Base-by-base conservation (phyloP, 1,139 yeast genomes). In the Saccharomyces uvarum region DNA sequence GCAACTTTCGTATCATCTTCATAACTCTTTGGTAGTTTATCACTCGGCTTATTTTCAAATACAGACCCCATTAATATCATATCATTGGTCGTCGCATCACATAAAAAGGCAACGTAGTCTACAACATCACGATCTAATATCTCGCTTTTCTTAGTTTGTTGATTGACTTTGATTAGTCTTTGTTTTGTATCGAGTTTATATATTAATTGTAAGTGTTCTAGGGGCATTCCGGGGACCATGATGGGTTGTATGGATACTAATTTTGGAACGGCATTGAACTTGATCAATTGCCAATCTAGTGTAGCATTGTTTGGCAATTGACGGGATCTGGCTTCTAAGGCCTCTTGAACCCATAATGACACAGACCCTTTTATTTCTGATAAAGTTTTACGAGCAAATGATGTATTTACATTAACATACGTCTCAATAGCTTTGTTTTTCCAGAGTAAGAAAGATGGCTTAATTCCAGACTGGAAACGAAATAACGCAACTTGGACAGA, bases 151-250 rank as follows among this genome's bases (percentile, higher is more conserved):
- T 77, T 78, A 13, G 75, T 71, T 31, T 75, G 73, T 32, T 78
- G 70, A 47, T 83, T 75, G 52, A 79, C 70, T 57, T 77, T 77
- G 52, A 77, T 74, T 59, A 90, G 74, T 62, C 83, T 80, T 70
- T 90, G 97, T 54, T 78, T 79, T 7, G 96, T 86, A 56, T 81
- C 79, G 59, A 88, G 84, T 62, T 82, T 81, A 73, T 90, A 85
- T n/a, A 86, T 83, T 48, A 88, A 76, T 73, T 89, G 96, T 42
- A 87, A 78, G 63, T 77, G 82, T 53, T 83, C 81, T 46, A 87
- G 75, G 13, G 88, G 82, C 56, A 71, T 70, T 26, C 79, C 80
- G 4, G 78, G 87, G 63, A 73, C 80, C 84, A 76, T 83, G 78
- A 70, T 78, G 64, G 82, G 90, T 81, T 66, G 95, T 64, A 89